Percentiles rank a stretch among this genome's conserved stretches.
These are phyloP conservation scores for Melanomma pulvis-pyrius DNA, from an alignment of 495 filamentous ascomycete genomes.

Conservation along the genomic window DNA sequence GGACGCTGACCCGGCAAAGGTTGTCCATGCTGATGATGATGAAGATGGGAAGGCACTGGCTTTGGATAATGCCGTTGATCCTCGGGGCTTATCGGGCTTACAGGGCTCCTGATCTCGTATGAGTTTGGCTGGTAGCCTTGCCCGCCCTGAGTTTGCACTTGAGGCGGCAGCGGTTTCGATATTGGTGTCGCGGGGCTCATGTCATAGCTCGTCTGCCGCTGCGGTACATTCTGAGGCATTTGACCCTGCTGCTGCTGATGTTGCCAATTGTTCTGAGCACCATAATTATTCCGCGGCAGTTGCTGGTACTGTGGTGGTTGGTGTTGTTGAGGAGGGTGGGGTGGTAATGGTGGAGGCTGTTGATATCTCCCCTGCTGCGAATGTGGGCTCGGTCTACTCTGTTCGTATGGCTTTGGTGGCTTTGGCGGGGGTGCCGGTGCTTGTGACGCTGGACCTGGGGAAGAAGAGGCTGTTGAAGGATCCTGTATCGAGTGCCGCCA, in stretches of 20 bases:
- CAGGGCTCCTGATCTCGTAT: constrained; percentile 36
- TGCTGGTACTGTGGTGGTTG: constrained; percentile 22
- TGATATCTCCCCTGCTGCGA: constrained; percentile 27
- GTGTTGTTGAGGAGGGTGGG: constrained; percentile 26
- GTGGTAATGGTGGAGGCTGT: constrained; percentile 36
- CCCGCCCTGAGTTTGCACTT: constrained; percentile 22
- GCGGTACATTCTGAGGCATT: constrained; percentile 12
- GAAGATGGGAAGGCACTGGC: constrained; percentile 18
- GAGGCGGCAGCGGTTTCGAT: constrained; percentile 10
- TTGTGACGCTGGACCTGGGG: constrained; percentile 45
- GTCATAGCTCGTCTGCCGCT: constrained; percentile 27
- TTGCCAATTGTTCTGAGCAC: constrained; percentile 19
- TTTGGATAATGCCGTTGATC: constrained; percentile 28
- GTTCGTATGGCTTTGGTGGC: constrained; percentile 45
- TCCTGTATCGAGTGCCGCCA: constrained; percentile 47
- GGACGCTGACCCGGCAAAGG: constrained; percentile 8
- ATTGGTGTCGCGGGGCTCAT: constrained; percentile 18
- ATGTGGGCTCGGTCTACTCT: constrained; percentile 21
- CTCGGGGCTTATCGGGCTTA: constrained; percentile 37
- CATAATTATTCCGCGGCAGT: constrained; percentile 16
- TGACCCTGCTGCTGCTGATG: constrained; percentile 24
- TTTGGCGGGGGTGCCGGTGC: constrained; percentile 48
- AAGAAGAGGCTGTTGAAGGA: constrained; percentile 47
- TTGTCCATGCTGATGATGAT: constrained; percentile 16
- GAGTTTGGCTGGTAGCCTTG: constrained; percentile 18